Conservation (phyloP, 805 yeast genomes). For the Nakazawaea anatomiae region DNA sequence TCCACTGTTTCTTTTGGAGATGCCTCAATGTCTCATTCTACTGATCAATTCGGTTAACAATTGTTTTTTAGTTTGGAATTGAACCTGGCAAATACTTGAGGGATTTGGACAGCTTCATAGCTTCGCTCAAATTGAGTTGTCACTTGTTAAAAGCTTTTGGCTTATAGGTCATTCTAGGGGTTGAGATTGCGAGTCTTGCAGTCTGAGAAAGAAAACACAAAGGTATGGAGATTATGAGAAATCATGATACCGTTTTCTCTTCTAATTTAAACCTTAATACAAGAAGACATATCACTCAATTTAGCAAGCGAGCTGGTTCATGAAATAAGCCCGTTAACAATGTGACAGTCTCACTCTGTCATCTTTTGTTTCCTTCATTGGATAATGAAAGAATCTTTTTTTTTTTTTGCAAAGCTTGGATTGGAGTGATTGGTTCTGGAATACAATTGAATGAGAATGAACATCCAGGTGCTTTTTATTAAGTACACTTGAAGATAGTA, state of each 20-base stretch:
- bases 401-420: too few relatives aligned
- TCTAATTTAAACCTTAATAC: too few relatives aligned
- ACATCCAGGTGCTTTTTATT: conserved; percentile 4
- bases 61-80: too few relatives aligned
- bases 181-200: neutral
- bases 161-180: too few relatives aligned
- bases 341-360: neutral
- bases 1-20: too few relatives aligned
- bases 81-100: too few relatives aligned
- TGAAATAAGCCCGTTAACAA: neutral
- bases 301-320: neutral
- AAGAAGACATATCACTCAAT: too few relatives aligned
- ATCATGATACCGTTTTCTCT: neutral
- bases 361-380: neutral
- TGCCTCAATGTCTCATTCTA: neutral
- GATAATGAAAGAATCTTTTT: neutral
- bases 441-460: neutral
- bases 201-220: neutral
- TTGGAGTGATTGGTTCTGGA: neutral
- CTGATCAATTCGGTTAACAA: neutral
- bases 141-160: too few relatives aligned
- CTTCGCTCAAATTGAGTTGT: too few relatives aligned
- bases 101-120: too few relatives aligned
- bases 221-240: conserved; percentile 6
- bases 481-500: neutral